phyloP scores from a whole-genome alignment of 1,284 basidiomycete species.

The Irpex sp. region DNA sequence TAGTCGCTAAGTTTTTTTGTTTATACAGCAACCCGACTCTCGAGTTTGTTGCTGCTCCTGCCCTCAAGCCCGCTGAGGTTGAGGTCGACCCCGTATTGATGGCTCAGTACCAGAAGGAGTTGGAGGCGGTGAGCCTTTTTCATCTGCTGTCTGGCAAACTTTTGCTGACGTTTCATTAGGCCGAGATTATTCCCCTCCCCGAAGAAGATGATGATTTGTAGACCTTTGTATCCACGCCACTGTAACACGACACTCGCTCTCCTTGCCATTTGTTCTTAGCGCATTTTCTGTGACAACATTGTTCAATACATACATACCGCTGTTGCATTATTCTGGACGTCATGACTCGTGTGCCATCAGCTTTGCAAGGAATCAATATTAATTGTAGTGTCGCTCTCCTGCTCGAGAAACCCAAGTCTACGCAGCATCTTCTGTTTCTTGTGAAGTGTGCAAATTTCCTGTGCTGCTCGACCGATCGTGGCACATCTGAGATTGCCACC shows the following conservation, averaged over 20 bases:
- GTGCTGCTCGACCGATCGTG: not conserved
- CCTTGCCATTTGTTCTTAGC: conserved; percentile 17
- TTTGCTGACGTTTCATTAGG: conserved; percentile 35
- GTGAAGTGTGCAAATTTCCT: not conserved
- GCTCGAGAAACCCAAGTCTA: too few relatives aligned
- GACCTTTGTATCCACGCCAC: conserved; percentile 6
- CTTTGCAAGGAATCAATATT: not conserved
- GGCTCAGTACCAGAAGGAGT: conserved; percentile 80
- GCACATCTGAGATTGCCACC: not conserved
- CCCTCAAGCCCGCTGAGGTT: conserved; percentile 94
- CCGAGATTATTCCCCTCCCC: conserved; percentile 71
- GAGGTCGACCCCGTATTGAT: conserved; percentile 81
- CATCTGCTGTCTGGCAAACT: not conserved
- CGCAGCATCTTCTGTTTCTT: not conserved
- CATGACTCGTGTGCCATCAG: not conserved
- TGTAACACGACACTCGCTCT: conserved; percentile 2
- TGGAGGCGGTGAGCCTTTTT: conserved; percentile 52
- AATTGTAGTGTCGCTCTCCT: not conserved
- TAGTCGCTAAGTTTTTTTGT: not conserved
- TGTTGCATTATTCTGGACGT: conserved; percentile 15
- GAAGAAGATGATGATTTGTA: conserved; percentile 72
- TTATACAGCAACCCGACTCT: conserved; percentile 72
- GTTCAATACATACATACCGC: conserved; percentile 19
- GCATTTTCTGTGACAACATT: conserved; percentile 21
- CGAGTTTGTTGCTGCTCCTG: conserved; percentile 96